phyloP scores from a whole-genome alignment of 495 filamentous ascomycete species.

The Halenospora varia region DNA sequence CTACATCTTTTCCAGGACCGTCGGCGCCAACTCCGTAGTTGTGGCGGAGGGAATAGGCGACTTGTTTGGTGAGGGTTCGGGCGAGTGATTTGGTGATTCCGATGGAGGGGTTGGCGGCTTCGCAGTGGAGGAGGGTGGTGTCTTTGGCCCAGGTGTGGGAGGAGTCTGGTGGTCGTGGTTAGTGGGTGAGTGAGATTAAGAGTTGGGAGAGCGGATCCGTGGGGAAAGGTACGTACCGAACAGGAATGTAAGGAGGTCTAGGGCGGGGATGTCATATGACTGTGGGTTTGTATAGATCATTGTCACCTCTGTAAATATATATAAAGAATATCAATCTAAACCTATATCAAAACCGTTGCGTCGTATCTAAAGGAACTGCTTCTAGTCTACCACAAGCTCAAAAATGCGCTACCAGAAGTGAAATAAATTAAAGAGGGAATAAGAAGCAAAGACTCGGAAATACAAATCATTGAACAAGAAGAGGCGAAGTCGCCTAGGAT shows the following conservation, averaged over 20 bases:
- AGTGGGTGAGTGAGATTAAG: too few relatives aligned
- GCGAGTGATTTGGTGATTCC: constrained; percentile 43
- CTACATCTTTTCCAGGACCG: constrained; percentile 46
- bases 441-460: neutral
- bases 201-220: too few relatives aligned
- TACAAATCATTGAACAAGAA: too few relatives aligned
- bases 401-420: neutral
- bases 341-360: too few relatives aligned
- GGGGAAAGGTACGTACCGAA: too few relatives aligned
- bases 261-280: constrained; percentile 1
- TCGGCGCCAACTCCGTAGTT: constrained; percentile 42
- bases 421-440: neutral
- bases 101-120: constrained; percentile 44
- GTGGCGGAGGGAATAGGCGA: constrained; percentile 43
- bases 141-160: constrained; percentile 22
- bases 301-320: constrained; percentile 14
- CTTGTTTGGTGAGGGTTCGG: constrained; percentile 36
- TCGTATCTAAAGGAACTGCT: too few relatives aligned
- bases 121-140: constrained; percentile 34
- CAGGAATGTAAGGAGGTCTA: constrained; percentile 10
- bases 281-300: constrained; percentile 10
- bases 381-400: neutral
- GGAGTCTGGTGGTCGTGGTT: too few relatives aligned
- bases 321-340: too few relatives aligned
- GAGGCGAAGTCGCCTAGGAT: neutral